A percentile compares a stretch with the other conserved stretches of the same genome.
Evolutionary conservation across 2,329 filamentous ascomycete genomes (phyloP).

Genomic region (Microdochium bolleyi): DNA sequence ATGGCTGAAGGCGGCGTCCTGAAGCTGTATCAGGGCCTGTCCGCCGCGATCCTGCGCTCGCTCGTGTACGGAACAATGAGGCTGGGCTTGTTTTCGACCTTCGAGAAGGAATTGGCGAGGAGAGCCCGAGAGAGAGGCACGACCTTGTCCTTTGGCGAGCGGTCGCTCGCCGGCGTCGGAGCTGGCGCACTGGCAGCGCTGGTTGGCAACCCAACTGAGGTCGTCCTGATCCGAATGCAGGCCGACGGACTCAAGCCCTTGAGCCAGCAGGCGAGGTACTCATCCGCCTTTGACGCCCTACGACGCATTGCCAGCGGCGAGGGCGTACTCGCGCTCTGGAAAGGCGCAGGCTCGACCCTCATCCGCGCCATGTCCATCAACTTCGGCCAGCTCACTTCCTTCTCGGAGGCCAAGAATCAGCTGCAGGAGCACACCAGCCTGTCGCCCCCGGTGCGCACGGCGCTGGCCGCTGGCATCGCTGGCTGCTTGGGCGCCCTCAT

Average conservation of each 20-base stretch:
- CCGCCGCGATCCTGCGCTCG: constrained; percentile 58
- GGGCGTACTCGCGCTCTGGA: constrained; percentile 7
- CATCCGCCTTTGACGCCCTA: constrained; percentile 7
- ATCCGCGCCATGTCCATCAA: constrained; percentile 12
- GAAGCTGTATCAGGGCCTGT: constrained; percentile 63
- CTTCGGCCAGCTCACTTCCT: constrained; percentile 12
- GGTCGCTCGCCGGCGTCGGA: constrained; percentile 54
- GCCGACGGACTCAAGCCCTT: constrained; percentile 16
- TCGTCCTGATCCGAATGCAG: constrained; percentile 17
- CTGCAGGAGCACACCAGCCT: constrained; percentile 21
- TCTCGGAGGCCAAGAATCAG: constrained; percentile 10
- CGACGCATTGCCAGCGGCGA: constrained; percentile 6
- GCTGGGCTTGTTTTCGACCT: constrained; percentile 64
- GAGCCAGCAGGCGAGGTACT: constrained; percentile 7
- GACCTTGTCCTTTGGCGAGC: constrained; percentile 56
- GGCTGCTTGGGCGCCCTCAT: constrained; percentile 67
- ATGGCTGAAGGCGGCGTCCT: constrained; percentile 55
- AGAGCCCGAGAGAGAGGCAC: constrained; percentile 44
- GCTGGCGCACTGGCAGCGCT: constrained; percentile 62
- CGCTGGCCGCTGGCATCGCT: constrained; percentile 56
- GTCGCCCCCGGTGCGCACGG: constrained; percentile 44
- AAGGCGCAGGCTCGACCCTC: constrained; percentile 8
- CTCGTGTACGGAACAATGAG: constrained; percentile 66
- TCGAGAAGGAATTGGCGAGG: constrained; percentile 47
- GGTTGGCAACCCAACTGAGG: constrained; percentile 35